Evolutionary conservation across 352 stramenopile species (phyloP), one percentile per base, ranked within the genome.

Genomic region (Pythium oligandrum): DNA sequence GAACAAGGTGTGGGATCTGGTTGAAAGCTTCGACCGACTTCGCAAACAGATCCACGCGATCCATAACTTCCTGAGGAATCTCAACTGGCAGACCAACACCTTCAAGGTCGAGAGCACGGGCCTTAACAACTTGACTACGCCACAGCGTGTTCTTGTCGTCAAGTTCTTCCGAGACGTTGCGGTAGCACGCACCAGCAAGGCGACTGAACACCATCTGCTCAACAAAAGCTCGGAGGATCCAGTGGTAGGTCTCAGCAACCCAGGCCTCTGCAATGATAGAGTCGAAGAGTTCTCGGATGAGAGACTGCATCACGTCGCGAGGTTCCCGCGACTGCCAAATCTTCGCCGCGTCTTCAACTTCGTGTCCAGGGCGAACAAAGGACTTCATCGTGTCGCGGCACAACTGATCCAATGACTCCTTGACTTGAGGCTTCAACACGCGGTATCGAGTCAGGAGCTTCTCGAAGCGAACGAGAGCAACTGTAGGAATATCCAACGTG

Each of bases 201-300:
- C 83, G 80, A 30, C 61, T 75, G 51, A 84, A 90, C 12, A 90
- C 70, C 77, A 91, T 87, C 48, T 90, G 75, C 62, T 90, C 78
- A 43, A 89, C 68, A 34, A 89, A 80, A 43, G 73, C 54, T 32
- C 56, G 67, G 3, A 89, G 63, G 3, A 71, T 57, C 0, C 53
- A 50, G 0, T 64, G 57, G 3, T 68, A 56, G 1, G 30, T 47
- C 11, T 71, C 61, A 2, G 59, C 49, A 30, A 86, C 44, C 35
- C 59, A 68, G 7, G 64, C 73, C 32, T 78, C 68, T 8, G 56
- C 59, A 3, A 74, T 57, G 38, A 91, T 66, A 0, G 78, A 71
- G 32, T 76, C 74, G 9, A 80, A 71, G 4, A 91, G 63, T 46
- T 91, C 80, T 17, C 71, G 70, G 11, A 89, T 61, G 4, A 91